A percentile compares a stretch with the other conserved stretches of the same genome.
Conservation (phyloP, 1,284 basidiomycete genomes). For the Uromyces viciae-fabae region DNA sequence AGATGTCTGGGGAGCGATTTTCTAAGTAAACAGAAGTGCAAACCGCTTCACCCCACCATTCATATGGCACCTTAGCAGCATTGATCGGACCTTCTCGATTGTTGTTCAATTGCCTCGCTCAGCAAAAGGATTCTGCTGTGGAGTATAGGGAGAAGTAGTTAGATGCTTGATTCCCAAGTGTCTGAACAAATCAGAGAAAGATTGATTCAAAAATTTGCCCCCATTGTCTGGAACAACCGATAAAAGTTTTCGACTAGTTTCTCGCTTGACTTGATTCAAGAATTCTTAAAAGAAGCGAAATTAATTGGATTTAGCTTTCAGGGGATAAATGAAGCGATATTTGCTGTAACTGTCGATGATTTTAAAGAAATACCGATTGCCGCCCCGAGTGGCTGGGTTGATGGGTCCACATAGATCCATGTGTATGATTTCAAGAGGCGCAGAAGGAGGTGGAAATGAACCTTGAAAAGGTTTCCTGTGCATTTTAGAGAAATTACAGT, state of each 20-base stretch:
- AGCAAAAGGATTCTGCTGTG: constrained; percentile 3
- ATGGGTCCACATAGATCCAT: neutral
- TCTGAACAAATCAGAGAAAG: neutral
- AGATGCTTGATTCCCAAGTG: neutral
- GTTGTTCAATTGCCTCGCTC: neutral
- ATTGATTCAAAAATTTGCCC: neutral
- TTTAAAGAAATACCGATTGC: neutral
- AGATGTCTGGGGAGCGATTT: neutral
- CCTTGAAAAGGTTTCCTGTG: neutral
- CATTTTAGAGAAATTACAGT: neutral
- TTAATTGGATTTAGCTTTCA: neutral
- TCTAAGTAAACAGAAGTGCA: neutral
- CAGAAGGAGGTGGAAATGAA: neutral
- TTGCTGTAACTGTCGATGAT: neutral
- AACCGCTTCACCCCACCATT: neutral
- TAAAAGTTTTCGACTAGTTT: neutral
- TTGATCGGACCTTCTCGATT: neutral
- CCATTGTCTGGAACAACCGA: neutral
- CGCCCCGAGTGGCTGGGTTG: neutral
- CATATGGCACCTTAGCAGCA: neutral
- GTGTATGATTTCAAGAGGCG: neutral
- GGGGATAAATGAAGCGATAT: neutral
- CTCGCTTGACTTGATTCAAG: neutral
- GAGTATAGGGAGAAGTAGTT: neutral
- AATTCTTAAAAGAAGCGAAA: neutral